Percentiles rank a stretch among this genome's conserved stretches.
phyloP scores from a whole-genome alignment of 805 yeast species.

The Candida cerambycidarum region DNA sequence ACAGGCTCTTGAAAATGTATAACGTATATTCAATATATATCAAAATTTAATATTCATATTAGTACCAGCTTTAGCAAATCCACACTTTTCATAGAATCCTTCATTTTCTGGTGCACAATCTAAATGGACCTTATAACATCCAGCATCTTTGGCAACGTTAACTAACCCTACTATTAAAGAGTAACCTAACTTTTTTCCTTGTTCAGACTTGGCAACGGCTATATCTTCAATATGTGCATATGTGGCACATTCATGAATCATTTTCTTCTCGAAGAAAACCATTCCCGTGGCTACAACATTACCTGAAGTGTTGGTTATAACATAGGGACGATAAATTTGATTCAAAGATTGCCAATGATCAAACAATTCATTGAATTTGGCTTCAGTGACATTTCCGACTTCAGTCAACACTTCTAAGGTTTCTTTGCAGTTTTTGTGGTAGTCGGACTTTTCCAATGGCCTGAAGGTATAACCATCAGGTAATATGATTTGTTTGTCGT shows the following conservation, averaged over 20 bases:
- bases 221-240: slow-evolving; percentile 97
- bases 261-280: slow-evolving; percentile 73
- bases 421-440: slow-evolving; percentile 57
- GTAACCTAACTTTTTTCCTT: slow-evolving; percentile 81
- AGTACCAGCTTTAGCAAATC: slow-evolving; percentile 60
- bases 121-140: slow-evolving; percentile 85
- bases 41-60: slow-evolving; percentile 49
- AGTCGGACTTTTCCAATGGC: slow-evolving; percentile 55
- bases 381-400: slow-evolving; percentile 67
- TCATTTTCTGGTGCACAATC: slow-evolving; percentile 86
- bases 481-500: slow-evolving; percentile 20
- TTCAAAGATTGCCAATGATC: slow-evolving; percentile 56
- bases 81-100: slow-evolving; percentile 88
- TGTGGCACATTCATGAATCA: slow-evolving; percentile 78
- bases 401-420: slow-evolving; percentile 72
- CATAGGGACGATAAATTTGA: slow-evolving; percentile 65
- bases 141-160: slow-evolving; percentile 53
- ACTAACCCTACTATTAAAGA: slow-evolving; percentile 62
- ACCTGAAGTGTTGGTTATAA: slow-evolving; percentile 54
- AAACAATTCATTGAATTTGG: slow-evolving; percentile 51
- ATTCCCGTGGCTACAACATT: slow-evolving; percentile 81
- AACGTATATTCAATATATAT: slow-evolving; percentile 1
- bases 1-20: slow-evolving; percentile 35
- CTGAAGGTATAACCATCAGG: slow-evolving; percentile 75
- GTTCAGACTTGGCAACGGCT: slow-evolving; percentile 70